These are phyloP conservation scores for Emmonsia crescens DNA, from an alignment of 2,329 filamentous ascomycete species.

Conservation along the genomic window DNA sequence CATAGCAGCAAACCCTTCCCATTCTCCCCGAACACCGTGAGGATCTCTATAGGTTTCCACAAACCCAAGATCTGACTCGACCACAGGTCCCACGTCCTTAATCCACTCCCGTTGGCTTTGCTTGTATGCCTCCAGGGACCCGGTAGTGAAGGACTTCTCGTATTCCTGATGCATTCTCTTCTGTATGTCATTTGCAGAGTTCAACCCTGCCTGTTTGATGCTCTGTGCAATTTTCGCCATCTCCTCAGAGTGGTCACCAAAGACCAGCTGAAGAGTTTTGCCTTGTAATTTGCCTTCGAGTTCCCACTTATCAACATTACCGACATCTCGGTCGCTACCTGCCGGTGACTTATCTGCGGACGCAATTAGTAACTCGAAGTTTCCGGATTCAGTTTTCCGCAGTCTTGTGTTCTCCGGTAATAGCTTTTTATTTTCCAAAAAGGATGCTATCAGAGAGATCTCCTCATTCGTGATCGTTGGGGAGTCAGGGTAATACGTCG, in stretches of 20 bases:
- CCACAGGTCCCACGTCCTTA: constrained; percentile 65
- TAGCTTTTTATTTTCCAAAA: constrained; percentile 60
- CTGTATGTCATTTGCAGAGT: constrained; percentile 63
- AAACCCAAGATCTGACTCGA: constrained; percentile 74
- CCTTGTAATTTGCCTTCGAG: constrained; percentile 52
- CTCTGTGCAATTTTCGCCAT: constrained; percentile 58
- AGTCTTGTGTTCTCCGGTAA: constrained; percentile 67
- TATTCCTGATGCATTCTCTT: constrained; percentile 64
- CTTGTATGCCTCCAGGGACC: constrained; percentile 68
- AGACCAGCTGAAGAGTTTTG: constrained; percentile 59
- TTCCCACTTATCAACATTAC: constrained; percentile 51
- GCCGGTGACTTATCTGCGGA: constrained; percentile 54
- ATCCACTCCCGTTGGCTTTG: constrained; percentile 74
- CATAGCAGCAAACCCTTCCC: constrained; percentile 71
- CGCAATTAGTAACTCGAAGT: constrained; percentile 64
- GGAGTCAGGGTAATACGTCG: constrained; percentile 72
- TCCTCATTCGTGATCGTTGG: constrained; percentile 62
- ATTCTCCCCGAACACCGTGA: constrained; percentile 68
- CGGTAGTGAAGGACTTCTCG: constrained; percentile 60
- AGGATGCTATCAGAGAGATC: constrained; percentile 60
- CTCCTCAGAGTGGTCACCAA: constrained; percentile 62
- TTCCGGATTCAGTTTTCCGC: constrained; percentile 52
- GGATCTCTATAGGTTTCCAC: constrained; percentile 81
- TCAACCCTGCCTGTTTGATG: constrained; percentile 56
- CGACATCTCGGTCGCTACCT: constrained; percentile 54